phyloP scores from a whole-genome alignment of 1,139 yeast species.

The Sugiyamaella japonica region DNA sequence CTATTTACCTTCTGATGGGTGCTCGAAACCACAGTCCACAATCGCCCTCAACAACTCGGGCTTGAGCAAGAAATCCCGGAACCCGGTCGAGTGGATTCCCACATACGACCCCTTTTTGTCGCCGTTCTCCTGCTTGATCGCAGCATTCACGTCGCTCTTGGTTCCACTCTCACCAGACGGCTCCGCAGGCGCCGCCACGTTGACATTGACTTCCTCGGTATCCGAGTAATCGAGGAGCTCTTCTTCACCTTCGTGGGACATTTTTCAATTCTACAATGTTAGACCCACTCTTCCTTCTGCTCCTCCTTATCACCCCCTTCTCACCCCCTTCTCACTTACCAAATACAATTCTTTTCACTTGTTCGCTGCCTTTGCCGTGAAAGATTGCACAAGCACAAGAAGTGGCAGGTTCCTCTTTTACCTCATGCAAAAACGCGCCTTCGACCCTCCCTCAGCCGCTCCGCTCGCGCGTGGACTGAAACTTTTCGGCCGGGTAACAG shows the following conservation, averaged over 20 bases:
- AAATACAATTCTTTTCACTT: not conserved
- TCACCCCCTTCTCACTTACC: not conserved
- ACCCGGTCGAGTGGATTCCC: conserved; percentile 97
- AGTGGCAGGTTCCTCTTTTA: not conserved
- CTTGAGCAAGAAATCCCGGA: conserved; percentile 94
- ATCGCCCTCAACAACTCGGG: conserved; percentile 97
- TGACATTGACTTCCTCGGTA: conserved; percentile 88
- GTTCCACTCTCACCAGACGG: conserved; percentile 35
- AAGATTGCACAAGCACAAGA: not conserved
- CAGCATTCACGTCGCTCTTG: conserved; percentile 33
- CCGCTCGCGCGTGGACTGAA: not conserved
- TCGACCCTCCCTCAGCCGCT: not conserved
- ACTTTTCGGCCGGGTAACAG: not conserved
- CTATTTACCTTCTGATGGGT: conserved; percentile 89
- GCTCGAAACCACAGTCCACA: conserved; percentile 99
- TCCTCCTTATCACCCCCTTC: too few relatives aligned
- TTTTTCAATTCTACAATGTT: conserved; percentile 17
- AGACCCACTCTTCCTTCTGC: not conserved
- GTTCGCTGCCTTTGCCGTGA: not conserved
- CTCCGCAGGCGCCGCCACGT: conserved; percentile 54
- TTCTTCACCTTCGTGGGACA: conserved; percentile 94
- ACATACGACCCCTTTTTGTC: conserved; percentile 97
- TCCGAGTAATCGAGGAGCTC: conserved; percentile 98
- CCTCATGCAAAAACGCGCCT: not conserved
- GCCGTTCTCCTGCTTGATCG: conserved; percentile 49